A percentile compares a stretch with the other conserved stretches of the same genome.
Conservation (phyloP, 2,329 filamentous ascomycete genomes). For the Stagonosporopsis vannaccii region DNA sequence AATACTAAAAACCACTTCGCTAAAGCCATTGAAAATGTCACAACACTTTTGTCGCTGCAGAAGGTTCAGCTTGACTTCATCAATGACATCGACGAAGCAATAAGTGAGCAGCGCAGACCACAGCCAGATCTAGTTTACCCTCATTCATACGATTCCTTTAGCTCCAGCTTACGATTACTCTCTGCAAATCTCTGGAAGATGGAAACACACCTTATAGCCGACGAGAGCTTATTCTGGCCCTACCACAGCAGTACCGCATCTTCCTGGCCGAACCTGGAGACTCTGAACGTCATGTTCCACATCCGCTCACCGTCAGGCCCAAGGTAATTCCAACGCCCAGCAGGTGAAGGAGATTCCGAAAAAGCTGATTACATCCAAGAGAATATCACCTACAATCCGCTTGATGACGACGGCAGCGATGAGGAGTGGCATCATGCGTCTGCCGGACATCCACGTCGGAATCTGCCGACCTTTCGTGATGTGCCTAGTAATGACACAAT, state of each 20-base stretch:
- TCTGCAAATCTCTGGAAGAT: conserved; percentile 22
- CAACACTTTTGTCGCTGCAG: conserved; percentile 20
- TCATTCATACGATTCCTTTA: conserved; percentile 22
- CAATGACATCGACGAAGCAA: not conserved
- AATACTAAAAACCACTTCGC: conserved; percentile 28
- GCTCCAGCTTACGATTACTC: conserved; percentile 24
- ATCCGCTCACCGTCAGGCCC: conserved; percentile 18
- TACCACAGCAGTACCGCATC: conserved; percentile 1
- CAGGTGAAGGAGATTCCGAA: conserved; percentile 13
- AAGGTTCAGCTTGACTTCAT: conserved; percentile 19
- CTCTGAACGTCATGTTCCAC: conserved; percentile 23
- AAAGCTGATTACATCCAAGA: conserved; percentile 1
- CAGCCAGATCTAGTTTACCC: conserved; percentile 22
- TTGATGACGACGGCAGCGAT: conserved; percentile 5
- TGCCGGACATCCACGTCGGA: not conserved
- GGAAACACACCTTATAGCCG: conserved; percentile 15
- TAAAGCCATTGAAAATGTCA: conserved; percentile 11
- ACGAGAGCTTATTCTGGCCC: conserved; percentile 27
- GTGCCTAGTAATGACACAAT: conserved; percentile 18
- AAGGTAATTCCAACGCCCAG: conserved; percentile 28
- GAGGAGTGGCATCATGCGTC: not conserved
- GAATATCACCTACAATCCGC: conserved; percentile 18
- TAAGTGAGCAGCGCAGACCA: conserved; percentile 7
- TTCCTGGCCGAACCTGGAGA: conserved; percentile 26
- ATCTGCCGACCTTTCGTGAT: conserved; percentile 9